phyloP scores from a whole-genome alignment of 2,329 filamentous ascomycete species.

The Pestalotiopsis fici region DNA sequence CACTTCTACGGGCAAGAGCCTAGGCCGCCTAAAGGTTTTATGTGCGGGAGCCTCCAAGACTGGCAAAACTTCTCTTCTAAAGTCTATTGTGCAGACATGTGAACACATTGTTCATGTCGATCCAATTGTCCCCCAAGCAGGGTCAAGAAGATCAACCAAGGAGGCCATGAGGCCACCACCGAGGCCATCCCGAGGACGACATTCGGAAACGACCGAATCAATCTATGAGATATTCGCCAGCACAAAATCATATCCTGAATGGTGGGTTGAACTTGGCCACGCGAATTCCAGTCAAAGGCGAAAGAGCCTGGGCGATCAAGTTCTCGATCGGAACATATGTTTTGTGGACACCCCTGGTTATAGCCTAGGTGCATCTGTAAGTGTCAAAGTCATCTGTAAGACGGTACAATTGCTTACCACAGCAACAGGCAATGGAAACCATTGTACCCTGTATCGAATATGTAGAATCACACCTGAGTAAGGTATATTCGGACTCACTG shows the following conservation, averaged over 20 bases:
- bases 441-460: slow-evolving; percentile 68
- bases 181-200: slow-evolving; percentile 16
- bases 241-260: slow-evolving; percentile 81
- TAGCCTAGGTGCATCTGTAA: slow-evolving; percentile 52
- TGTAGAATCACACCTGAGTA: slow-evolving; percentile 68
- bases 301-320: slow-evolving; percentile 72
- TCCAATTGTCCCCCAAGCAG: slow-evolving; percentile 45
- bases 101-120: slow-evolving; percentile 95
- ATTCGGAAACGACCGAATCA: slow-evolving; percentile 33
- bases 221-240: slow-evolving; percentile 76
- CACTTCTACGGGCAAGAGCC: slow-evolving; percentile 78
- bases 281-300: slow-evolving; percentile 59
- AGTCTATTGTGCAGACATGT: slow-evolving; percentile 82
- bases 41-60: slow-evolving; percentile 78
- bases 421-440: slow-evolving; percentile 44
- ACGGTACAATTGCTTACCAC: slow-evolving; percentile 14
- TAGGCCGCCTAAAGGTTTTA: slow-evolving; percentile 88
- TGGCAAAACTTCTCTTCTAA: slow-evolving; percentile 89
- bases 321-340: slow-evolving; percentile 89
- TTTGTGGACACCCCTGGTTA: slow-evolving; percentile 85
- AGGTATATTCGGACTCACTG: slow-evolving; percentile 64
- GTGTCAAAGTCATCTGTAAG: slow-evolving; percentile 22
- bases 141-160: slow-evolving; percentile 17
- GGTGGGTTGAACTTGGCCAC: slow-evolving; percentile 83
- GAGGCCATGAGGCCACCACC: slow-evolving; percentile 8